A percentile compares a stretch with the other conserved stretches of the same genome.
Conservation (phyloP, 345 rosid species). For the Brassica incana region DNA sequence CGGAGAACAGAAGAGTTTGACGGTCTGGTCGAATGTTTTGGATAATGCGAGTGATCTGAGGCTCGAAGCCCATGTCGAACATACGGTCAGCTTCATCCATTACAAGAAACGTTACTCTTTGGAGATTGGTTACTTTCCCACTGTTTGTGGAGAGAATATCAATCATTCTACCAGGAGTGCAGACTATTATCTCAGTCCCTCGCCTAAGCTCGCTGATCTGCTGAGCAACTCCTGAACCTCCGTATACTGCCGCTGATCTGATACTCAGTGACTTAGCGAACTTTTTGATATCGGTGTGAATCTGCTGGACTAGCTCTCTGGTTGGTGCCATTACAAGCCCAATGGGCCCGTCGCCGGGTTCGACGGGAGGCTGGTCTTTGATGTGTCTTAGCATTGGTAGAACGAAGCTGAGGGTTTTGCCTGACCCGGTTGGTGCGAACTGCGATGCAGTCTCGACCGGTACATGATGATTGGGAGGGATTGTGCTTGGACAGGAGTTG, state of each 20-base stretch:
- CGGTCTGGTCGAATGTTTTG: constrained; percentile 95
- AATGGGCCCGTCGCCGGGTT: constrained; percentile 91
- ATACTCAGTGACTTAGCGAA: constrained; percentile 69
- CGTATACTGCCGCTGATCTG: constrained; percentile 38
- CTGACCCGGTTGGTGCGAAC: constrained; percentile 95
- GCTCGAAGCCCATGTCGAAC: constrained; percentile 99
- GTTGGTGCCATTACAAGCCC: constrained; percentile 99
- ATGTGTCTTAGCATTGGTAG: constrained; percentile 98
- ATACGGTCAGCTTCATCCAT: constrained; percentile 99
- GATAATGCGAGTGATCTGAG: constrained; percentile 86
- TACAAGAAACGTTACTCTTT: constrained; percentile 78
- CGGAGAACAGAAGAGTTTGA: constrained; percentile 90
- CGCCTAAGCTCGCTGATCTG: constrained; percentile 90
- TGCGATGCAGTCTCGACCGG: constrained; percentile 96
- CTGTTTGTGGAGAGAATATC: constrained; percentile 91
- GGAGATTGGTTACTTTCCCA: constrained; percentile 83
- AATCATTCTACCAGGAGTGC: constrained; percentile 96
- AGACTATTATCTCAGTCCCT: constrained; percentile 94
- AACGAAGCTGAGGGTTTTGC: constrained; percentile 91
- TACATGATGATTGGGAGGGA: constrained; percentile 88
- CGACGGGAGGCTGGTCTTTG: constrained; percentile 92
- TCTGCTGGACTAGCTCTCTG: constrained; percentile 96
- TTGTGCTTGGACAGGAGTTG: constrained; percentile 95
- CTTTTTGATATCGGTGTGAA: constrained; percentile 87
- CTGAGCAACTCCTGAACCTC: constrained; percentile 98